Evolutionary conservation across 371 early-diverging fungal genomes (phyloP).

Genomic region (Mucor ambiguus): DNA sequence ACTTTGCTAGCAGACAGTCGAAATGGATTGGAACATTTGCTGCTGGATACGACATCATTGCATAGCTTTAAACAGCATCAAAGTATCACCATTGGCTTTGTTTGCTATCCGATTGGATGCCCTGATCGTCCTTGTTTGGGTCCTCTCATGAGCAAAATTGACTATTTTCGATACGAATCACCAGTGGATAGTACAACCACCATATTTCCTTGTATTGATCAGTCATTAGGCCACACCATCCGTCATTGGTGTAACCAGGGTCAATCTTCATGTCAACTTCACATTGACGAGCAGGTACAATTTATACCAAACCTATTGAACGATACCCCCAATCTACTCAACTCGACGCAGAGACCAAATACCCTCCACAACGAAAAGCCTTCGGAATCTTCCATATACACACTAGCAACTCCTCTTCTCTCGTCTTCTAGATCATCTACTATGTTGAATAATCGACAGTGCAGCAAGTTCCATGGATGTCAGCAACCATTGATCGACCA

Average conservation of each 20-base stretch:
- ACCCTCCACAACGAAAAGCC: neutral
- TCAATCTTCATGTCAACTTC: slow-evolving; percentile 11
- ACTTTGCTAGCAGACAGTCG: slow-evolving; percentile 44
- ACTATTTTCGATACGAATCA: slow-evolving; percentile 51
- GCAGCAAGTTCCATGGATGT: slow-evolving; percentile 39
- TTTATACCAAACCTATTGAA: slow-evolving; percentile 12
- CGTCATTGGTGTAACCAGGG: slow-evolving; percentile 41
- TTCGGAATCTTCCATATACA: slow-evolving; percentile 9
- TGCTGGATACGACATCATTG: slow-evolving; percentile 59
- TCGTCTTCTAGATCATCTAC: neutral
- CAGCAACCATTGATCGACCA: slow-evolving; percentile 53
- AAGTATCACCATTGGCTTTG: slow-evolving; percentile 54
- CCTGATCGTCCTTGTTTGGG: slow-evolving; percentile 60
- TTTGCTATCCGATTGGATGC: slow-evolving; percentile 54
- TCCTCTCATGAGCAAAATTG: slow-evolving; percentile 52
- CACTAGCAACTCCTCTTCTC: neutral
- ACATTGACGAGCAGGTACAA: slow-evolving; percentile 18
- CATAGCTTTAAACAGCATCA: slow-evolving; percentile 62
- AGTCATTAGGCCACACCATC: slow-evolving; percentile 50
- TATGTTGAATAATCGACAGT: slow-evolving; percentile 1
- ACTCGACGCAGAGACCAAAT: neutral
- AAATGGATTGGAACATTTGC: slow-evolving; percentile 59
- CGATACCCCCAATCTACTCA: neutral
- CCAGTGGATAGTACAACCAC: slow-evolving; percentile 10
- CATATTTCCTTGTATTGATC: slow-evolving; percentile 42